Percentiles rank a stretch among this genome's conserved stretches.
Conservation (phyloP, 495 filamentous ascomycete genomes). For the Neurospora sp. region DNA sequence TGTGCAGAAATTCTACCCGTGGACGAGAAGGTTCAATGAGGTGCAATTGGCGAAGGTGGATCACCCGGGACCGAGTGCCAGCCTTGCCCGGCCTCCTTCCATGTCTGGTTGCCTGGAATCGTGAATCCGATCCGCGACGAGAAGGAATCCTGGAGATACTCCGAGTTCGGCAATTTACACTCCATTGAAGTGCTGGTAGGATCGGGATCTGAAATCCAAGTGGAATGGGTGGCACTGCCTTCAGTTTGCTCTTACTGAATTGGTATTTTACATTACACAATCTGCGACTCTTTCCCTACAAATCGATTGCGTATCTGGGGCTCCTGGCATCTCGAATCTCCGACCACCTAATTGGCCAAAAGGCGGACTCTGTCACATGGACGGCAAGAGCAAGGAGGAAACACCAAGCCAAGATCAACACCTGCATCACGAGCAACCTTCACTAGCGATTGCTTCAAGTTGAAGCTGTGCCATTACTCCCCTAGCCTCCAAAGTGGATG, state of each 20-base stretch:
- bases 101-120: neutral
- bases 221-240: neutral
- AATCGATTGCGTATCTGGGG: neutral
- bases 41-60: neutral
- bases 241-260: neutral
- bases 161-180: neutral
- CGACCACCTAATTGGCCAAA: neutral
- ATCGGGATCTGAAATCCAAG: neutral
- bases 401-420: neutral
- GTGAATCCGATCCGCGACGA: neutral
- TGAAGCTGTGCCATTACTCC: neutral
- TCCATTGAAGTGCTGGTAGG: neutral
- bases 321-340: neutral
- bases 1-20: neutral
- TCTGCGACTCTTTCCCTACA: neutral
- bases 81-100: neutral
- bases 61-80: neutral
- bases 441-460: neutral
- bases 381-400: neutral
- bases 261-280: neutral
- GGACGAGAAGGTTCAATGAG: neutral
- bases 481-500: neutral
- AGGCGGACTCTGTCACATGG: neutral
- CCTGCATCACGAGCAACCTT: neutral
- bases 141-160: neutral